Conservation (phyloP, 108 stramenopile species). For the Pseudonitzschia delicatissima region DNA sequence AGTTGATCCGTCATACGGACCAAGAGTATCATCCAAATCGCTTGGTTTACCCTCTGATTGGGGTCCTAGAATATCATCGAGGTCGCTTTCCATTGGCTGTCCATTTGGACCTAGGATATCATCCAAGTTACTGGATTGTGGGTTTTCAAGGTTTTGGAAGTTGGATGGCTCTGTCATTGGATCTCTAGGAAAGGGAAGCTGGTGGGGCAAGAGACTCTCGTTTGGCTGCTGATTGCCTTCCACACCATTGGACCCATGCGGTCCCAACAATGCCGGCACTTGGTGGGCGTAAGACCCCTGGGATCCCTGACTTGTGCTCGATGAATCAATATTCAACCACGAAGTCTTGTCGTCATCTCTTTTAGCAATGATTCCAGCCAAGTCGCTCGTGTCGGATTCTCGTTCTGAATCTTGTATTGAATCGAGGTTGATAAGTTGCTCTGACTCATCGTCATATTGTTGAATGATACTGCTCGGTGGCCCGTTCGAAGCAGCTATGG, state of each 20-base stretch:
- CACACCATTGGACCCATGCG: slow-evolving; percentile 14
- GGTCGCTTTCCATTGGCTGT: slow-evolving; percentile 1
- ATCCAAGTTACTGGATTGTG: slow-evolving; percentile 9
- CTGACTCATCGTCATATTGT: not conserved
- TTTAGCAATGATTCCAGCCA: not conserved
- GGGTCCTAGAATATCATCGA: slow-evolving; percentile 18
- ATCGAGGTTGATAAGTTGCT: not conserved
- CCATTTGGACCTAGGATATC: slow-evolving; percentile 26
- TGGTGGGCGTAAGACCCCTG: slow-evolving; percentile 27
- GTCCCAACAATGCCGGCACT: slow-evolving; percentile 22
- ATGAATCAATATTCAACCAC: slow-evolving; percentile 20
- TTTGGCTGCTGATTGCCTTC: not conserved
- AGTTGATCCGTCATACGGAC: slow-evolving; percentile 7
- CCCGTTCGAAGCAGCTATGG: too few relatives aligned
- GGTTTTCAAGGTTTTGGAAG: not conserved
- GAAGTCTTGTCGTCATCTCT: not conserved
- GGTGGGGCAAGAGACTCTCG: not conserved
- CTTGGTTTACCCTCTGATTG: not conserved
- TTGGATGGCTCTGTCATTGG: not conserved
- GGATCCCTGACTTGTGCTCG: slow-evolving; percentile 28
- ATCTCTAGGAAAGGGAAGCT: not conserved
- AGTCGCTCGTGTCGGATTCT: slow-evolving; percentile 4
- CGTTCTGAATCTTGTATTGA: slow-evolving; percentile 7
- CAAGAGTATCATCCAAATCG: slow-evolving; percentile 9
- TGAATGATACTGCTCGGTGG: not conserved